Percentiles rank a stretch among this genome's conserved stretches.
These are phyloP conservation scores for Crithidia brevicula DNA, from an alignment of 208 protist genomes.

Conservation along the genomic window DNA sequence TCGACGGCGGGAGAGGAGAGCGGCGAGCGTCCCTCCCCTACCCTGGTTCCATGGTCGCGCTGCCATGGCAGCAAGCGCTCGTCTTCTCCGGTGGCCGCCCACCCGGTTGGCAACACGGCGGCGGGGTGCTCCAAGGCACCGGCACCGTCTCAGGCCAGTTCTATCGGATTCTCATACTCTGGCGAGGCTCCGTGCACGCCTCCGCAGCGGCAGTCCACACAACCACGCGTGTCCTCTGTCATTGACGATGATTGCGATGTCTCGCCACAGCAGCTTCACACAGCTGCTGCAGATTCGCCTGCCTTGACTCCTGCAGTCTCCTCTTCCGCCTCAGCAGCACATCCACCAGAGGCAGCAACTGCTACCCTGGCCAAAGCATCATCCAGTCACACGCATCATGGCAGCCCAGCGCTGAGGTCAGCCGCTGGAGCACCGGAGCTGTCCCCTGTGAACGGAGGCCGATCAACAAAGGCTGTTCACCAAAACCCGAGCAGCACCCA, in stretches of 20 bases:
- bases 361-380: no score
- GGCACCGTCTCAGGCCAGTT: no score
- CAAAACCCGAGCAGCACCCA: neutral
- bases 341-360: no score
- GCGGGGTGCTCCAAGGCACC: neutral
- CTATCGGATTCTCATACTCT: neutral
- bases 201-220: conserved; percentile 13
- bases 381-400: no score
- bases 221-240: conserved; percentile 5
- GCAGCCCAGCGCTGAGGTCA: no score
- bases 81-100: neutral
- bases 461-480: neutral
- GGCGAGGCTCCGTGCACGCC: conserved; percentile 8
- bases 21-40: neutral
- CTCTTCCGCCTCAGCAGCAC: no score
- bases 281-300: no score
- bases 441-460: neutral
- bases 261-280: no score
- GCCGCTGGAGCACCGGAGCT: no score
- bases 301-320: no score
- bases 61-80: conserved; percentile 8
- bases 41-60: neutral
- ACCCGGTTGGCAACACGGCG: neutral
- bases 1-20: neutral
- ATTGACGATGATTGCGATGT: no score